Evolutionary conservation across 768 basidiomycete species (phyloP).

Genomic region (Stropharia rugosoannulata): DNA sequence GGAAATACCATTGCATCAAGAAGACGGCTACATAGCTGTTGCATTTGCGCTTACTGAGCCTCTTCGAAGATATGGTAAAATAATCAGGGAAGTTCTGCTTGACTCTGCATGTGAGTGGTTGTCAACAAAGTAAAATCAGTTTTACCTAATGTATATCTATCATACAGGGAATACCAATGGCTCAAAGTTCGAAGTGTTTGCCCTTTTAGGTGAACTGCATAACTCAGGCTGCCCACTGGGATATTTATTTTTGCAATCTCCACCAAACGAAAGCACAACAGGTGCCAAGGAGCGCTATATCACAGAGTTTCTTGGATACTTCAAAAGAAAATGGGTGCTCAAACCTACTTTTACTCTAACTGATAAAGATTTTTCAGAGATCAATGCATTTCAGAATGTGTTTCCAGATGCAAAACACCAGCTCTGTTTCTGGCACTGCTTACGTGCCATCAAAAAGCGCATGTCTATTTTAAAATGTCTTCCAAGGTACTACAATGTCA

Average conservation of each 20-base stretch:
- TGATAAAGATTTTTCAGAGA: slow-evolving; percentile 29
- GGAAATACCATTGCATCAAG: too few species aligned
- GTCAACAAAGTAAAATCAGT: too few species aligned
- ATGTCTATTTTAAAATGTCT: slow-evolving; percentile 20
- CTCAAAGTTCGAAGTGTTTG: slow-evolving; percentile 29
- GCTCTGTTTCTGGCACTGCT: slow-evolving; percentile 21
- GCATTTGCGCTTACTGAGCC: too few species aligned
- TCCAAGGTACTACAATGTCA: slow-evolving; percentile 27
- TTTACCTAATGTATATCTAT: too few species aligned
- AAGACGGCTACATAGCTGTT: too few species aligned
- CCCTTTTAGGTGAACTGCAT: slow-evolving; percentile 28
- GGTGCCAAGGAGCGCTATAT: slow-evolving; percentile 28
- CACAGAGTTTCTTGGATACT: slow-evolving; percentile 18
- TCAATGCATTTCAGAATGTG: slow-evolving; percentile 25
- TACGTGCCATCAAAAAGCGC: slow-evolving; percentile 22
- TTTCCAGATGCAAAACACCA: slow-evolving; percentile 32
- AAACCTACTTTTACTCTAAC: slow-evolving; percentile 24
- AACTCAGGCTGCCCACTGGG: slow-evolving; percentile 33
- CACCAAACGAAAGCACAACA: slow-evolving; percentile 3
- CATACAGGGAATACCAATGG: slow-evolving; percentile 34
- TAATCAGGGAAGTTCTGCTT: too few species aligned
- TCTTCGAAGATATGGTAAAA: too few species aligned
- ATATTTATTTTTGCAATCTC: slow-evolving; percentile 22
- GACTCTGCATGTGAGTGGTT: too few species aligned
- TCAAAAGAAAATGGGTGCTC: slow-evolving; percentile 21